Conservation (phyloP, 805 yeast species). For the Naumovozyma baii region DNA sequence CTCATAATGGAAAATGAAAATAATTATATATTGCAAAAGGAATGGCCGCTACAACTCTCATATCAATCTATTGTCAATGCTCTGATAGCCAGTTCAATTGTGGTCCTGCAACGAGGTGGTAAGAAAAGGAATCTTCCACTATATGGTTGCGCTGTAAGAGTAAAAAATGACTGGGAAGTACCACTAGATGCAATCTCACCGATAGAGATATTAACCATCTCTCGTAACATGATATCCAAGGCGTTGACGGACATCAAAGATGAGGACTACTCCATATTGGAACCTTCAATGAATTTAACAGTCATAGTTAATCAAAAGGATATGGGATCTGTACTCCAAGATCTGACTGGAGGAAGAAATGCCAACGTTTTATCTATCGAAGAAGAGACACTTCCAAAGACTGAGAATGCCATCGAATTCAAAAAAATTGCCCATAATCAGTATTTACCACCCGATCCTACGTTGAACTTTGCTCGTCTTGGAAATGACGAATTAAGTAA, state of each 20-base stretch:
- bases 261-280: conserved; percentile 48
- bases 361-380: conserved; percentile 67
- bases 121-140: conserved; percentile 38
- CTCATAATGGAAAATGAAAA: conserved; percentile 24
- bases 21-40: conserved; percentile 21
- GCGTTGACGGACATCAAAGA: conserved; percentile 26
- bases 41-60: conserved; percentile 43
- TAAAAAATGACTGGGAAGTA: conserved; percentile 40
- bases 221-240: conserved; percentile 37
- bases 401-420: conserved; percentile 38
- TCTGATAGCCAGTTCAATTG: conserved; percentile 47
- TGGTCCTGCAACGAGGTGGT: conserved; percentile 62
- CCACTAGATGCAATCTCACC: conserved; percentile 40
- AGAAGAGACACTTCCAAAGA: conserved; percentile 37
- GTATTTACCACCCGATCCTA: conserved; percentile 72
- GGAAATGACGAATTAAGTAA: conserved; percentile 8
- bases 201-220: conserved; percentile 35
- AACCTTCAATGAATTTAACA: conserved; percentile 76
- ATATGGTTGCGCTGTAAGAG: conserved; percentile 48
- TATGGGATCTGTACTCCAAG: conserved; percentile 77
- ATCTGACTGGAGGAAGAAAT: conserved; percentile 65
- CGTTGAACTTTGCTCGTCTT: conserved; percentile 24
- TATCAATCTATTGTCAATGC: conserved; percentile 45
- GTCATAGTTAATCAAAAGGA: conserved; percentile 61
- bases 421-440: conserved; percentile 48